Evolutionary conservation across 2,329 filamentous ascomycete species (phyloP), one percentile per base, ranked within the genome.

Genomic region (Cladosporium oxysporum): DNA sequence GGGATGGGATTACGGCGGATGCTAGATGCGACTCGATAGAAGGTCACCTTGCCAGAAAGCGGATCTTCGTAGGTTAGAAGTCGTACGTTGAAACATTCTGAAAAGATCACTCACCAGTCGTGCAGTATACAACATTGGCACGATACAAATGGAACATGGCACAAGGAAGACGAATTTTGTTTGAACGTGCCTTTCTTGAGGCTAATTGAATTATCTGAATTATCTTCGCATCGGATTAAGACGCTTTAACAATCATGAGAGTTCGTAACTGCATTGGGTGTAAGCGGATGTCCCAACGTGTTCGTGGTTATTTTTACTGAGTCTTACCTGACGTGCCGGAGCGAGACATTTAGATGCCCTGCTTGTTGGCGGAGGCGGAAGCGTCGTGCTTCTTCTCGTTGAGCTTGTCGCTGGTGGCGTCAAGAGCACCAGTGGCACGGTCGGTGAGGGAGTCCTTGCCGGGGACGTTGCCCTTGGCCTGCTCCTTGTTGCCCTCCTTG

Each of bases 401-500:
- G 49, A 82, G 55, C 83, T 87, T 87, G 80, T 87, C 83, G 67
- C 71, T 69, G 53, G 79, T 69, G 62, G 84, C 84, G 69, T 83
- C 82, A 74, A 83, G 79, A 65, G 82, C 84, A 68, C 84, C 85
- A 55, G 77, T 79, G 73, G 80, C 80, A 69, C 88, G 87, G 75
- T 84, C 87, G 75, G 79, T 76, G 66, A 87, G 6, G 71, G 71
- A 70, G 68, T 82, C 82, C 75, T 88, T 79, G 77, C 71, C 77
- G 64, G 73, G 71, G 76, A 87, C 86, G 84, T 90, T 90, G 78
- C 88, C 88, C 70, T 80, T 80, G 74, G 77, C 79, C 70, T 79
- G 77, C 74, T 76, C 72, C 85, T 90, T 90, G 85, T 90, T 90
- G 81, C 82, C 81, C 81, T 90, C 87, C 86, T 90, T 90, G 80